Percentiles rank a stretch among this genome's conserved stretches.
These are phyloP conservation scores for Cetradonia linearis DNA, from an alignment of 495 filamentous ascomycete genomes.

Conservation along the genomic window DNA sequence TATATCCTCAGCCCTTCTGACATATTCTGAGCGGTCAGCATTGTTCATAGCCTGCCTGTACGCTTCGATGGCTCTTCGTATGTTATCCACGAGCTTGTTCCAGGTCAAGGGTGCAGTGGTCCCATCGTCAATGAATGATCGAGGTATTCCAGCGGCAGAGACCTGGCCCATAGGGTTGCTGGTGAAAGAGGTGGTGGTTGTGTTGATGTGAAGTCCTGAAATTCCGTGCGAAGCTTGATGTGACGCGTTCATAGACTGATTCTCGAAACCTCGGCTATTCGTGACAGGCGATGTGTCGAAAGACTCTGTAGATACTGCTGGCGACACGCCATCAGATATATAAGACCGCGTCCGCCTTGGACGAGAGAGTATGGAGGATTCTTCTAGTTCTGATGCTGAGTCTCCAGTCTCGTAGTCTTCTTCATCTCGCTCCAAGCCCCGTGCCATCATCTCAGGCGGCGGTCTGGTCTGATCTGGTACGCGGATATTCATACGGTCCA, in stretches of 20 bases:
- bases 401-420: constrained; percentile 66
- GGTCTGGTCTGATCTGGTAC: constrained; percentile 85
- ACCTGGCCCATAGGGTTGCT: constrained; percentile 46
- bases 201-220: constrained; percentile 30
- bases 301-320: constrained; percentile 86
- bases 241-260: constrained; percentile 36
- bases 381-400: constrained; percentile 81
- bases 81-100: constrained; percentile 80
- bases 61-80: constrained; percentile 74
- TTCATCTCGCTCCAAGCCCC: constrained; percentile 72
- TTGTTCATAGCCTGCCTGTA: constrained; percentile 78
- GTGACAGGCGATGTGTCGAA: constrained; percentile 51
- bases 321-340: constrained; percentile 64
- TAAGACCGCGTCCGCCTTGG: constrained; percentile 53
- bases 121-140: constrained; percentile 78
- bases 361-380: constrained; percentile 48
- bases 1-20: constrained; percentile 86
- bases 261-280: constrained; percentile 34
- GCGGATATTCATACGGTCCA: constrained; percentile 76
- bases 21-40: constrained; percentile 77
- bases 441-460: constrained; percentile 84
- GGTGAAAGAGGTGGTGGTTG: constrained; percentile 57
- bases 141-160: constrained; percentile 52
- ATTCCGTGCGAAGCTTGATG: constrained; percentile 38
- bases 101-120: constrained; percentile 67